phyloP scores from a whole-genome alignment of 2,329 filamentous ascomycete species.

The Lachnellula hyalina region DNA sequence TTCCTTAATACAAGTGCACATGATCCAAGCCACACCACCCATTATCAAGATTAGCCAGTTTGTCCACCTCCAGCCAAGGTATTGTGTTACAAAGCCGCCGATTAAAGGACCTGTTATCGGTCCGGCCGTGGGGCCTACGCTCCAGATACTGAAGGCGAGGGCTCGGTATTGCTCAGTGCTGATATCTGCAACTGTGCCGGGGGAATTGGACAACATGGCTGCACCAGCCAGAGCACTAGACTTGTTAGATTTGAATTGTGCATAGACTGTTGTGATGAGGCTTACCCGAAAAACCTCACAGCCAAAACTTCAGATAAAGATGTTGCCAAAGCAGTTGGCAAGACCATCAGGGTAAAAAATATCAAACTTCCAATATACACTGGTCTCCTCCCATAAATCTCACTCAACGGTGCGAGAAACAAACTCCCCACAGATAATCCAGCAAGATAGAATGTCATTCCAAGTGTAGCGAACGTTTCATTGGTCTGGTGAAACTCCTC shows the following conservation, averaged over 20 bases:
- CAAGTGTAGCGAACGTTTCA: slow-evolving; percentile 62
- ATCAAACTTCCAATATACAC: slow-evolving; percentile 64
- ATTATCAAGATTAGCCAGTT: slow-evolving; percentile 77
- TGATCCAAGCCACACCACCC: slow-evolving; percentile 53
- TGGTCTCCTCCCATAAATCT: slow-evolving; percentile 62
- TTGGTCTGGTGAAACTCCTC: slow-evolving; percentile 55
- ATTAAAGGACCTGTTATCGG: slow-evolving; percentile 62
- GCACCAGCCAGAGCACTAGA: slow-evolving; percentile 61
- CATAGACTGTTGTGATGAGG: slow-evolving; percentile 2
- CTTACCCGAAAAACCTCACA: slow-evolving; percentile 65
- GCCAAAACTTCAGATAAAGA: slow-evolving; percentile 65
- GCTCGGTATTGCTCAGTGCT: slow-evolving; percentile 75
- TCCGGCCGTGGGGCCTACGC: slow-evolving; percentile 79
- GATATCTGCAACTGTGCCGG: slow-evolving; percentile 79
- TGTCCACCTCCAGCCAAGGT: slow-evolving; percentile 83
- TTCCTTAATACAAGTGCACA: slow-evolving; percentile 61
- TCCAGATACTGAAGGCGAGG: slow-evolving; percentile 78
- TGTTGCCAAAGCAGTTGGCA: slow-evolving; percentile 66
- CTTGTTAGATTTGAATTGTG: slow-evolving; percentile 13
- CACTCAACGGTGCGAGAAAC: slow-evolving; percentile 67
- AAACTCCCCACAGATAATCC: slow-evolving; percentile 69
- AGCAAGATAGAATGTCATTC: slow-evolving; percentile 72
- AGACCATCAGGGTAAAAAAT: slow-evolving; percentile 61
- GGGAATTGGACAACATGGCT: slow-evolving; percentile 77
- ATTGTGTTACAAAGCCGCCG: slow-evolving; percentile 73